Evolutionary conservation across 306 rosid species (phyloP), one percentile per base, ranked within the genome.

Genomic region (peach (Prunus persica)): DNA sequence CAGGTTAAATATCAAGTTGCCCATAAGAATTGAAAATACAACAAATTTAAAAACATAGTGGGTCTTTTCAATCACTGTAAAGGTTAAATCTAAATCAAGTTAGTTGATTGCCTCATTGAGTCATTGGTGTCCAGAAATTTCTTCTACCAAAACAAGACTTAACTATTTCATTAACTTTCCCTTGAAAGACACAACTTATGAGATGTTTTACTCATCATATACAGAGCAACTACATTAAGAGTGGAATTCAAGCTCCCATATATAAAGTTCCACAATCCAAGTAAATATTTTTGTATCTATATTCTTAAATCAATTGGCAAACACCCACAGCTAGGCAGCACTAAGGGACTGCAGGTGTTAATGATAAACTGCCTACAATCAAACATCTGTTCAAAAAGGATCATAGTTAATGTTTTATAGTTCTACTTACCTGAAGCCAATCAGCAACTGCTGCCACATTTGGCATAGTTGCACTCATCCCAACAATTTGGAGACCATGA

Each of bases 381-480:
- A 50, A 41, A 74, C 45, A 75, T 62, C 4, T 68, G 32, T 43
- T 54, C 49, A 71, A 52, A 4, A 71, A 52, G 58, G 64, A 70
- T 25, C 22, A 75, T 6, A 62, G 22, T 52, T 22, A 22, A 45
- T 43, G 49, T 79, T 45, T 49, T 38, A 76, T 54, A 28, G 76
- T 72, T 77, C 82, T 49, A 62, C 96, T 86, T 83, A 92, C 98
- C 86, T 89, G 93, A 84, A 95, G 98, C 98, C 98, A 95, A 73
- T 95, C 95, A 75, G 98, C 97, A 82, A 95, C 97, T 64, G 96
- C 96, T 51, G 92, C 96, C 70, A 95, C 97, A 72, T 95, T 95
- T 68, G 98, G 98, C 98, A 95, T 95, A 77, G 98, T 95, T 52
- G 98, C 98, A 83, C 98, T 95, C 98, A 95, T 92, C 70, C 98